phyloP scores from a whole-genome alignment of 345 rosid genomes.

The Aquilaria malaccensis region DNA sequence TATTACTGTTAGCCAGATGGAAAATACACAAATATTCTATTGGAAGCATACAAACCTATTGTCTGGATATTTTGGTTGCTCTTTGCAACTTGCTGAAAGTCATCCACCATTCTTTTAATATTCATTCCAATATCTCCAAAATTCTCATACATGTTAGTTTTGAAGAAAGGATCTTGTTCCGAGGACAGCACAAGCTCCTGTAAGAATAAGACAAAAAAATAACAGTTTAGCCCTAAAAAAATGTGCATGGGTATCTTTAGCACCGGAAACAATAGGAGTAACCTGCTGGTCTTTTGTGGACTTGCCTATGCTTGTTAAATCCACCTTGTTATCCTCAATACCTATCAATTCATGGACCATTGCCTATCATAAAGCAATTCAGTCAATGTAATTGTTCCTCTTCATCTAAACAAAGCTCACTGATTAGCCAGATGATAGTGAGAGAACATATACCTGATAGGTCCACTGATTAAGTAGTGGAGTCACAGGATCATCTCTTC shows the following conservation, averaged over 20 bases:
- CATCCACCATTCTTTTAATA: constrained; percentile 95
- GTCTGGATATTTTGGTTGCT: constrained; percentile 96
- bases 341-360: constrained; percentile 96
- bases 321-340: constrained; percentile 91
- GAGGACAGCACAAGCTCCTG: constrained; percentile 97
- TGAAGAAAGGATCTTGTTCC: constrained; percentile 88
- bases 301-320: constrained; percentile 59
- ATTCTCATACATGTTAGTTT: constrained; percentile 85
- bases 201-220: constrained; percentile 16
- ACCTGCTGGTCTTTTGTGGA: constrained; percentile 87
- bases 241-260: not conserved
- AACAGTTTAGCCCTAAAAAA: not conserved
- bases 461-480: constrained; percentile 98
- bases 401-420: constrained; percentile 7
- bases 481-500: constrained; percentile 97
- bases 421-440: constrained; percentile 11
- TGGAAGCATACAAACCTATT: constrained; percentile 48
- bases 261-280: constrained; percentile 14
- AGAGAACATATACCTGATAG: constrained; percentile 58
- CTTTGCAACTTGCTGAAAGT: constrained; percentile 93
- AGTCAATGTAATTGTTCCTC: constrained; percentile 15
- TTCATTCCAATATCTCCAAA: constrained; percentile 99
- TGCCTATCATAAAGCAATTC: constrained; percentile 45
- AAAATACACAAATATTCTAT: constrained; percentile 3
- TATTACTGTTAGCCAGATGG: not conserved